Evolutionary conservation across 108 stramenopile species (phyloP), one percentile per base, ranked within the genome.

Genomic region (Nannochloropsis gaditana): DNA sequence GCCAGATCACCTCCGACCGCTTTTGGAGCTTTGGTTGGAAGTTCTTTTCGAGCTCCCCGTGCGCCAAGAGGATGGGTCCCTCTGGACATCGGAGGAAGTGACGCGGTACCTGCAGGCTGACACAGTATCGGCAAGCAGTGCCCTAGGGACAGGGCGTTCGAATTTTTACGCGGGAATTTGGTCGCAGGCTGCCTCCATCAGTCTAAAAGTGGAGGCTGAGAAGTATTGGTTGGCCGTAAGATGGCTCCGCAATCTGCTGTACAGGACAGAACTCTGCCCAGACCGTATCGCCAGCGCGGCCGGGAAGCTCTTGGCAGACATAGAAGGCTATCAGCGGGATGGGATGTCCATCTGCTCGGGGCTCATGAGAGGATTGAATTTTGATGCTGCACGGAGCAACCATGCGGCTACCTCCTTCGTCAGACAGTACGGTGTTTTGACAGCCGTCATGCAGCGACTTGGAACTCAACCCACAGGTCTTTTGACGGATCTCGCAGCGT

Each of bases 281-380:
- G 59, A 73, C 15, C 59, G n/a, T 15, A n/a, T 73, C 3, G n/a
- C 15, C 19, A 73, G 8, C n/a, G 59, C 59, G 3, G 59, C 59
- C 19, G n/a, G 19, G 4, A 73, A 73, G 59, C n/a, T 73, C 15
- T n/a, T 73, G 59, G 59, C 19, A n/a, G 59, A 73, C 19, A 73
- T 73, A n/a, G 59, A 73, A n/a, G 59, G 59, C 3, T 73, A 73
- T n/a, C 59, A 73, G 6, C 59, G 8, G n/a, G 59, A 73, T 73
- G 59, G 59, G 19, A 73, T 73, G 59, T 73, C 59, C n/a, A n/a
- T 73, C 19, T 73, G 59, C n/a, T 73, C 59, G 59, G 59, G 59
- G 59, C n/a, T 73, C 19, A 73, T 73, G 59, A 15, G 59, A 73
- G 59, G 59, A 73, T 8, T 73, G 59, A 73, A 15, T 4, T 73